Base-by-base conservation (phyloP, 306 rosid species). In the Quillaja saponaria region DNA sequence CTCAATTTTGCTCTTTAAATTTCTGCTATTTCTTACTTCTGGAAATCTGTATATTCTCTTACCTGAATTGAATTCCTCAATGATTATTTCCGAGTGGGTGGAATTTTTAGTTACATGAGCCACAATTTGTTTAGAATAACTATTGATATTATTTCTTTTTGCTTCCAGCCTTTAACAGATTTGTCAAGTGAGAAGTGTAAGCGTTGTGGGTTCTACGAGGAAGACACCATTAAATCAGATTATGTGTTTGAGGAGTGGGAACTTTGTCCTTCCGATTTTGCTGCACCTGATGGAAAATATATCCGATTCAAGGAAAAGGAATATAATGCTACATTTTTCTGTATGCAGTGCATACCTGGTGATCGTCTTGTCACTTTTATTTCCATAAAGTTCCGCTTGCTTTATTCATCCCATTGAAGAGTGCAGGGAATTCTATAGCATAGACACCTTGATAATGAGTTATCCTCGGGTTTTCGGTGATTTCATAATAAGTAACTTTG, bases 241-340 rank as follows among this genome's bases (percentile, higher is more conserved):
- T 94, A 92, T 46, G 61, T 21, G 58, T 92, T 78, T 71, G 95
- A 89, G 0, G 99, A 92, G 65, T 89, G 95, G 96, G 99, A 92
- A 74, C 68, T 92, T 64, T 92, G 99, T 70, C 89, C 99, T 53
- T 79, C 95, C 45, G 95, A 84, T 60, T 89, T 92, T 63, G n/a
- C 68, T 0, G 28, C 58, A 28, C 66, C 85, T n/a, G 60, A 62
- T 60, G 95, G 95, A 12, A 78, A 58, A 73, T 92, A 84, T 39
- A 3, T 31, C 49, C 84, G 63, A 45, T 45, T 76, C 72, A 84
- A 74, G 37, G 79, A 81, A 55, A 81, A 82, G 34, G 96, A 89
- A 78, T 77, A 89, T 55, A 87, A 83, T 67, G 91, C 89, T 52
- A 83, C 74, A 20, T 84, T 92, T 68, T 14, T 72, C 9, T 92